Evolutionary conservation across 2,329 filamentous ascomycete species (phyloP).

Genomic region (Fusarium foetens): DNA sequence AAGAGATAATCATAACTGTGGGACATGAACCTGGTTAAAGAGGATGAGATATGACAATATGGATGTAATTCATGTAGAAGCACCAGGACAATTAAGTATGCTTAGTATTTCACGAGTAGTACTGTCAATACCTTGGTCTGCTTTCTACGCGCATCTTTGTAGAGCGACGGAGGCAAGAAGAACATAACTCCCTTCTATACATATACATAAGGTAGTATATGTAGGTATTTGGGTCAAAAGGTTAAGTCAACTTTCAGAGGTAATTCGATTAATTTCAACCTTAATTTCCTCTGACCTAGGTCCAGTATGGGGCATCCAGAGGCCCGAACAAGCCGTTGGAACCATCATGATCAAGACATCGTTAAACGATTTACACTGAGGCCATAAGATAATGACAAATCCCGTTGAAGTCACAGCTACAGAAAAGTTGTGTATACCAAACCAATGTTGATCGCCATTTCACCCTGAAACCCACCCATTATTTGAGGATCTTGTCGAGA

Average conservation of each 20-base stretch:
- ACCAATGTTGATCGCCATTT: slow-evolving; percentile 19
- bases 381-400: too few species aligned
- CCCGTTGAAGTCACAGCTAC: background rate
- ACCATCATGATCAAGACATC: background rate
- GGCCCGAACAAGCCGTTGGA: background rate
- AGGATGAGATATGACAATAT: background rate
- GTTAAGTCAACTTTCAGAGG: slow-evolving; percentile 14
- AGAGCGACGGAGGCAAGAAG: background rate
- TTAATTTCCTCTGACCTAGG: slow-evolving; percentile 31
- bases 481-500: slow-evolving; percentile 3
- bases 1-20: background rate
- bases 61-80: background rate
- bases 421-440: background rate
- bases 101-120: background rate
- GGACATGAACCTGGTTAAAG: background rate
- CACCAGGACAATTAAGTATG: background rate
- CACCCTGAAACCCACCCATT: slow-evolving; percentile 10
- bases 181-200: background rate
- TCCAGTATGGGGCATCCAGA: background rate
- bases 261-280: slow-evolving; percentile 25
- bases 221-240: background rate
- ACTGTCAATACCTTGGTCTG: background rate
- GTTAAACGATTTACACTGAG: background rate
- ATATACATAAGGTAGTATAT: too few species aligned
- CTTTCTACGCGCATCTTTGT: background rate